Evolutionary conservation across 352 stramenopile genomes (phyloP), one percentile per base, ranked within the genome.

Genomic region (Blastocystis sp.): DNA sequence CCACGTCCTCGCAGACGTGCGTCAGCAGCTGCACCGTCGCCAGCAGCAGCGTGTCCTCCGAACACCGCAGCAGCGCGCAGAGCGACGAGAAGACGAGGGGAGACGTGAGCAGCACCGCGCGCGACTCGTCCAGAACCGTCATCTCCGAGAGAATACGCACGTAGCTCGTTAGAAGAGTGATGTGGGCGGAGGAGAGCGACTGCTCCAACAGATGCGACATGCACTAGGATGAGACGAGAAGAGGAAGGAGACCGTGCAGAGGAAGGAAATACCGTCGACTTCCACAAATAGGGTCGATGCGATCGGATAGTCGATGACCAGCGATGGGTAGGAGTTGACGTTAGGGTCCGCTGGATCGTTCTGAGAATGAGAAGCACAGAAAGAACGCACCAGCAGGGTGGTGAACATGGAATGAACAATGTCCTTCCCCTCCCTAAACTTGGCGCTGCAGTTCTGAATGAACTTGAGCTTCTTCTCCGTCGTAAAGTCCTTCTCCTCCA

Each of bases 221-320:
- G 38, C 67, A 78, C 67, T 78, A 78, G 21, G 6, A 27, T 78
- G 21, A 51, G n/a, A 38, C 16, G 34, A 24, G 16, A 40, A 40
- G 7, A 4, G 4, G 36, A 40, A 59, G 4, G 29, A 9, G 11
- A 78, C 67, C 27, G n/a, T 24, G 36, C 67, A 78, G 32, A 78
- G 42, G n/a, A 78, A 78, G 14, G n/a, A 38, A 61, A 78, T 78
- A 1, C 67, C 67, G 38, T 78, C 67, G 14, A 78, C n/a, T 24
- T 78, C 36, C 21, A 78, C 67, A 40, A 78, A 78, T 29, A 78
- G 27, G 21, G 67, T 78, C 16, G 67, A 78, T 40, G 67, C 67
- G 14, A 78, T 46, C 18, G 67, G 67, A 61, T 78, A 78, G 38
- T 78, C 67, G 9, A 40, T 14, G 6, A 78, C 67, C 11, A 78